A percentile compares a stretch with the other conserved stretches of the same genome.
Conservation (phyloP, 306 rosid species). For the Hippophae tibetana region DNA sequence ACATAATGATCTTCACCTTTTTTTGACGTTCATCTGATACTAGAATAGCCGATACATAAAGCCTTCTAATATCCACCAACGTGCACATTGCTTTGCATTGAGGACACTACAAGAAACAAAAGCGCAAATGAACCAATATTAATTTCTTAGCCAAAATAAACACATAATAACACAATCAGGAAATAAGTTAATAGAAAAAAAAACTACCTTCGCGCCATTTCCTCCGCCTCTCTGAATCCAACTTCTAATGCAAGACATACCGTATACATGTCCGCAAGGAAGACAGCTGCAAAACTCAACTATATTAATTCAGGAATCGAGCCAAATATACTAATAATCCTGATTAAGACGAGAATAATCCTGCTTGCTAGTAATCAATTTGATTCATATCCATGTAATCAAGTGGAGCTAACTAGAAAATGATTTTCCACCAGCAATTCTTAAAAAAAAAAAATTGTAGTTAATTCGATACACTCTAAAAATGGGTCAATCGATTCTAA, state of each 20-base stretch:
- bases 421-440: too few relatives aligned
- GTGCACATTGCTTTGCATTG: conserved; percentile 12
- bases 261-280: conserved; percentile 19
- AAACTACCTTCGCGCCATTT: conserved; percentile 8
- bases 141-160: too few relatives aligned
- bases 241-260: conserved; percentile 11
- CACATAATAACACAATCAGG: not conserved
- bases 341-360: not conserved
- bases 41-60: conserved; percentile 10
- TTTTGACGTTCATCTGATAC: conserved; percentile 3
- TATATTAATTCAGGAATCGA: not conserved
- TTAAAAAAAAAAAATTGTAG: too few relatives aligned
- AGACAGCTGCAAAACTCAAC: conserved; percentile 10
- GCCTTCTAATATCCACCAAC: conserved; percentile 3
- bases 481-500: too few relatives aligned
- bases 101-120: conserved; percentile 9
- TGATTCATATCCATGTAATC: too few relatives aligned
- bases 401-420: too few relatives aligned
- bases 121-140: not conserved
- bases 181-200: not conserved
- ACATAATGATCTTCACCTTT: conserved; percentile 5
- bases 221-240: conserved; percentile 6
- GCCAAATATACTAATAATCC: too few relatives aligned
- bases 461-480: too few relatives aligned
- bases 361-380: too few relatives aligned